A percentile compares a stretch with the other conserved stretches of the same genome.
These are phyloP conservation scores for Xylariaceae sp. DNA, from an alignment of 2,329 filamentous ascomycete genomes.

Conservation along the genomic window DNA sequence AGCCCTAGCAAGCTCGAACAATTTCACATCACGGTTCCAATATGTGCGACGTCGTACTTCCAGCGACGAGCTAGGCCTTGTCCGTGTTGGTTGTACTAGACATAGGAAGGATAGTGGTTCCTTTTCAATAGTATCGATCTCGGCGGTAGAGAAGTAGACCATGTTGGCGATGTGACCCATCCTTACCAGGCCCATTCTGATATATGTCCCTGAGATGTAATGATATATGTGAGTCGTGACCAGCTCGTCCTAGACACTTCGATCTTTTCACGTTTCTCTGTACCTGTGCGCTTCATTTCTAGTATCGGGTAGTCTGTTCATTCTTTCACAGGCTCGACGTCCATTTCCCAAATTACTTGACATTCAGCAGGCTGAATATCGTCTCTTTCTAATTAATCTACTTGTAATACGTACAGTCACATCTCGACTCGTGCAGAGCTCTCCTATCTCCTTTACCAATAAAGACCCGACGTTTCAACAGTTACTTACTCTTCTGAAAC, in stretches of 20 bases:
- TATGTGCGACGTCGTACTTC: conserved; percentile 10
- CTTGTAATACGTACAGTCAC: conserved; percentile 18
- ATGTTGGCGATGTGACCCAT: conserved; percentile 10
- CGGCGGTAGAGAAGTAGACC: conserved; percentile 4
- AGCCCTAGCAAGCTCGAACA: conserved; percentile 8
- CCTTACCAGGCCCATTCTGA: not conserved
- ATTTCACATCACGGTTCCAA: conserved; percentile 10
- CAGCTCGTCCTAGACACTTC: not conserved
- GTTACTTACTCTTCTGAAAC: not conserved
- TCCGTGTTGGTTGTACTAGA: not conserved
- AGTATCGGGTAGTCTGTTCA: conserved; percentile 4
- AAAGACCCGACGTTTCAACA: not conserved
- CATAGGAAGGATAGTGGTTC: conserved; percentile 3
- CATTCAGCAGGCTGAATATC: conserved; percentile 30
- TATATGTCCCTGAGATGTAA: not conserved
- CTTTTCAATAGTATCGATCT: conserved; percentile 2
- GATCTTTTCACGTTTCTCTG: conserved; percentile 5
- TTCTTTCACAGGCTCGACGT: conserved; percentile 14
- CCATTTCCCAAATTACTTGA: conserved; percentile 3
- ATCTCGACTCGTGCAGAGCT: too few species aligned
- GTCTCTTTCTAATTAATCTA: conserved; percentile 11
- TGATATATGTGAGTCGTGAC: conserved; percentile 7
- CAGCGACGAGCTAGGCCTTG: conserved; percentile 3
- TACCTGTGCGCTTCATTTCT: conserved; percentile 7
- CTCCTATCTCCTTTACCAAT: conserved; percentile 1